Percentiles rank a stretch among this genome's conserved stretches.
These are phyloP conservation scores for Arachis monticola DNA, from an alignment of 331 rosid genomes.

Conservation along the genomic window DNA sequence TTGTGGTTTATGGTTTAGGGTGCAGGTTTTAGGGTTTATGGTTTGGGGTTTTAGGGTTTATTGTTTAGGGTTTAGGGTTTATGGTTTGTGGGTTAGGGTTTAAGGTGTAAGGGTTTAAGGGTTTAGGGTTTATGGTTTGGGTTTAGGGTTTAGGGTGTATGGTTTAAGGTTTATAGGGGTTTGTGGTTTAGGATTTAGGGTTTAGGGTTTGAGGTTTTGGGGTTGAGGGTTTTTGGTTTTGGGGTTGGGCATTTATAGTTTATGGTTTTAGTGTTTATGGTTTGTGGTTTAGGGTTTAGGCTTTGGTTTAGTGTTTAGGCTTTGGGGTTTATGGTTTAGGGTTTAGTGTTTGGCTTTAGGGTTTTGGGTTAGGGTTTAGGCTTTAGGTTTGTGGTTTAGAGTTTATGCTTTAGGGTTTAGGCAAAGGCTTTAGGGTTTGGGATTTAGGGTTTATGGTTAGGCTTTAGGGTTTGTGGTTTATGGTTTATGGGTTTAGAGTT, in stretches of 20 bases:
- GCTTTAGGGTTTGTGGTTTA: not conserved
- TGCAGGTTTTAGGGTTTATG: not conserved
- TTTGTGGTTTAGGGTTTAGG: not conserved
- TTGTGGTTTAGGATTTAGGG: no score
- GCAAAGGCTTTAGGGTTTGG: no score
- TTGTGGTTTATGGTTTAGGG: not conserved
- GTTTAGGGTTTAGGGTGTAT: not conserved
- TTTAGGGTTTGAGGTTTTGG: slow-evolving; percentile 1
- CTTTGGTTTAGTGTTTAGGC: not conserved
- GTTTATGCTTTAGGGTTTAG: no score
- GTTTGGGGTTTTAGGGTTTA: not conserved
- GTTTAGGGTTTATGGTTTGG: not conserved
- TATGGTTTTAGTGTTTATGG: not conserved
- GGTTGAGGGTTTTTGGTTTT: not conserved
- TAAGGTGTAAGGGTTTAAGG: not conserved
- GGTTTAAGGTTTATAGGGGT: slow-evolving; percentile 10
- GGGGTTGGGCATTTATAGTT: not conserved
- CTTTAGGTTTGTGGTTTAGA: no score
- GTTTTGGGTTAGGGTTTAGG: not conserved
- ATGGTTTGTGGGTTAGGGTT: not conserved
- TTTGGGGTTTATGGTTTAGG: slow-evolving; percentile 8
- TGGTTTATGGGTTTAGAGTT: slow-evolving; percentile 1
- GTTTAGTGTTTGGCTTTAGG: not conserved
- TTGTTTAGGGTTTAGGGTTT: not conserved
- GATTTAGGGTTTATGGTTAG: no score